Base-by-base conservation (phyloP, 495 filamentous ascomycete genomes). In the Choiromyces venosus region DNA sequence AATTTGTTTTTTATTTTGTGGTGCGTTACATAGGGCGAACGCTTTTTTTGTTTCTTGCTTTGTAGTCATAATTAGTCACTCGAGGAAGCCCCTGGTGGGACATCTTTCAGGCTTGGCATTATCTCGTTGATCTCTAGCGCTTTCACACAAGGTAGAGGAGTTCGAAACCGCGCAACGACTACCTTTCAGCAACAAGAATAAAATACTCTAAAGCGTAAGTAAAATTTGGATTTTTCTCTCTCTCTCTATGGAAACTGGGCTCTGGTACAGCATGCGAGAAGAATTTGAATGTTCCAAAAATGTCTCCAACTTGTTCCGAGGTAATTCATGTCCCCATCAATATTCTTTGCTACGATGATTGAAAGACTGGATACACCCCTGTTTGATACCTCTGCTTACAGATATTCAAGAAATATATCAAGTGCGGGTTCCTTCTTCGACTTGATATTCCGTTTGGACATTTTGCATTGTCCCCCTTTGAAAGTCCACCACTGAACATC, bases 121-220 rank as follows among this genome's bases (percentile, higher is more conserved):
- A 29, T 3, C 2, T 7, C 21, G 21, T 9, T 0, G 46, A 1
- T 29, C 9, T 3, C 7, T 1, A 0, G 1, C 1, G n/a, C 9
- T 12, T 29, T 25, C n/a, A 52, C 7, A 25, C 2, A 4, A 2
- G 6, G 44, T n/a, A 6, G 19, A 25, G 40, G 3, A 25, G 7
- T 52, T 52, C 10, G 44, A n/a, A n/a, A 3, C 16, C 2, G 1
- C 6, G 21, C 7, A 9, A 52, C 44, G 25, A 12, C 21, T 8
- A n/a, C 44, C 44, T n/a, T 52, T 52, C 6, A n/a, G 7, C 44
- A n/a, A 1, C 21, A 8, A n/a, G 9, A n/a, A 52, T 8, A n/a
- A 21, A 44, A n/a, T 5, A 1, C 21, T 19, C 21, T 19, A 52
- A 2, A 52, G 44, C 6, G 21, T 9, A n/a, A 25, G 9, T 25